A percentile compares a stretch with the other conserved stretches of the same genome.
Conservation (phyloP, 1,284 basidiomycete species). For the Irpex lacteus region DNA sequence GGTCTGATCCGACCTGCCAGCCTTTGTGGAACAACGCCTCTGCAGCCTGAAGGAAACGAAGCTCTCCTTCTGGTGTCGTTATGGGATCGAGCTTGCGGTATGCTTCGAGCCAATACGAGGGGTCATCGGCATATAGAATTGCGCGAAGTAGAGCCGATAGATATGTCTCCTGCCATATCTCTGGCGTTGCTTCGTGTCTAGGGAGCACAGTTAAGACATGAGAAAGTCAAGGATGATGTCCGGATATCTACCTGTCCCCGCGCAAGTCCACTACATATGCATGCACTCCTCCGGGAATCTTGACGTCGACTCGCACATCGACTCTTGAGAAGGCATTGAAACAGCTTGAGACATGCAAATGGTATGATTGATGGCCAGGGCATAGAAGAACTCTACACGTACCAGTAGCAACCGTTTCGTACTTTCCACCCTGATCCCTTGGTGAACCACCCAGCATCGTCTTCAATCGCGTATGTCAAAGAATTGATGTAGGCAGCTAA, state of each 20-base stretch:
- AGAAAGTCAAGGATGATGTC: constrained; percentile 1
- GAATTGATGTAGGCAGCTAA: constrained; percentile 98
- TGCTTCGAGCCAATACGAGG: constrained; percentile 87
- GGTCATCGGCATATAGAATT: constrained; percentile 95
- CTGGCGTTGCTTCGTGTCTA: constrained; percentile 89
- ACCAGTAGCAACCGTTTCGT: constrained; percentile 93
- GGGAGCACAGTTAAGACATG: neutral
- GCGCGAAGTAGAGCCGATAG: constrained; percentile 90
- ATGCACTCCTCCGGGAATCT: constrained; percentile 96
- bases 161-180: constrained; percentile 97
- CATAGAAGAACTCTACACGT: constrained; percentile 25
- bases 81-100: constrained; percentile 97
- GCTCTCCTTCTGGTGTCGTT: constrained; percentile 84
- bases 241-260: constrained; percentile 77
- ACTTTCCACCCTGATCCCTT: constrained; percentile 90
- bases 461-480: constrained; percentile 92
- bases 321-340: constrained; percentile 99
- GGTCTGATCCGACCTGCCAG: constrained; percentile 98
- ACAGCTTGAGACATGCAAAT: constrained; percentile 53
- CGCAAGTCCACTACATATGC: constrained; percentile 94
- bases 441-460: constrained; percentile 90
- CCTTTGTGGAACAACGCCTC: constrained; percentile 94
- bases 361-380: neutral
- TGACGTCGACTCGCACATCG: constrained; percentile 96
- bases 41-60: constrained; percentile 88